A percentile compares a stretch with the other conserved stretches of the same genome.
These are phyloP conservation scores for Senna siamea DNA, from an alignment of 306 rosid species.

Conservation along the genomic window DNA sequence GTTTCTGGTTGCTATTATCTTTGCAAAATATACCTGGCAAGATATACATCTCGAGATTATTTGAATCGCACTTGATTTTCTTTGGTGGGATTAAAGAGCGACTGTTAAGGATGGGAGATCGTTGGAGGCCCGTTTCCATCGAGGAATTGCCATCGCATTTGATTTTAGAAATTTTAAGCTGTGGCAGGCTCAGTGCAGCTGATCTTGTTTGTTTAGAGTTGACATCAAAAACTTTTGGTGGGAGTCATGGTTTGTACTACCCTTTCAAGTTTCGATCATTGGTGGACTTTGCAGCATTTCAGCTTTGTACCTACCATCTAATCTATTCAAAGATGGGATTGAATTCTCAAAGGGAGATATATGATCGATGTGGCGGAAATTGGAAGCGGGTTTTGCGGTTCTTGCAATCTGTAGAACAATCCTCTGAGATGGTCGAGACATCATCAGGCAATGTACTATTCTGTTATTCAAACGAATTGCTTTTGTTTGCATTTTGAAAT, in stretches of 20 bases:
- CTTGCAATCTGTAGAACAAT: slow-evolving; percentile 82
- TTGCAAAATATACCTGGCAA: background rate
- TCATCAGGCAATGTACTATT: slow-evolving; percentile 92
- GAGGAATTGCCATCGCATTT: slow-evolving; percentile 77
- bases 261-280: slow-evolving; percentile 73
- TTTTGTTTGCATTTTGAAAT: slow-evolving; percentile 35
- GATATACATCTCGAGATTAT: slow-evolving; percentile 20
- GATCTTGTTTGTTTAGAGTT: slow-evolving; percentile 81
- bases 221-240: slow-evolving; percentile 71
- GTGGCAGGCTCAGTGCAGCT: slow-evolving; percentile 68
- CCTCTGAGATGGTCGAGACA: slow-evolving; percentile 79
- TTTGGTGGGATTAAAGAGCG: slow-evolving; percentile 30
- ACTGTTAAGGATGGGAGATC: slow-evolving; percentile 49
- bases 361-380: slow-evolving; percentile 70
- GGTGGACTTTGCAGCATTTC: slow-evolving; percentile 79
- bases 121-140: slow-evolving; percentile 45
- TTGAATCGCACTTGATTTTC: slow-evolving; percentile 30
- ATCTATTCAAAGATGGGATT: slow-evolving; percentile 53
- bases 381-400: slow-evolving; percentile 92
- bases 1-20: slow-evolving; percentile 33
- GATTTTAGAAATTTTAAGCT: slow-evolving; percentile 73
- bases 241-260: slow-evolving; percentile 40
- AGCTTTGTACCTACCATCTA: slow-evolving; percentile 62
- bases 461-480: slow-evolving; percentile 40
- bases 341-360: slow-evolving; percentile 61